Evolutionary conservation across 2,329 filamentous ascomycete genomes (phyloP), one percentile per base, ranked within the genome.

Genomic region (Drechslerella dactyloides): DNA sequence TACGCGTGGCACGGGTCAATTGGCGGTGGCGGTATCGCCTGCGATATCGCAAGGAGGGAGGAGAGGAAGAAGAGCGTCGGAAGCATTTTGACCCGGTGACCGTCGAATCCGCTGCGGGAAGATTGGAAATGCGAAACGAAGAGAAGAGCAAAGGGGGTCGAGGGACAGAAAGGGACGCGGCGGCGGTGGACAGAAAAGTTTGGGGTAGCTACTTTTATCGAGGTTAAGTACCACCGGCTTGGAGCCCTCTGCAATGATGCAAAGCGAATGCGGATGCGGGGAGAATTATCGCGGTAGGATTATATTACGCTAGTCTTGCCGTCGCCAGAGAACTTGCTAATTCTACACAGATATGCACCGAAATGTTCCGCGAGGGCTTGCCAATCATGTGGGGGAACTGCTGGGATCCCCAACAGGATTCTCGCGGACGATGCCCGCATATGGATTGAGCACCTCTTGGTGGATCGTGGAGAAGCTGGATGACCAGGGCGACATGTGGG

Each of bases 21-120:
- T 48, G 66, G 66, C 6, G 66, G 66, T 6, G 66, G 66, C 33
- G 66, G 59, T 70, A 70, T 70, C 59, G 66, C 66, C 53, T 70
- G 66, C 54, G 66, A 70, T 55, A 70, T 54, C 50, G 66, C 66
- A 33, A 70, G 59, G 24, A 70, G 59, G 40, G 59, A 64, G 8
- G 59, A 64, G 17, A 70, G 17, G 2, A 70, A 46, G n/a, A 70
- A 52, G 11, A 70, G 11, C 6, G 54, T 59, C 10, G 48, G 53
- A 19, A 70, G 27, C 66, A 70, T 70, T 3, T 50, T 46, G 19
- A 42, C 33, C 10, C 21, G n/a, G 51, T n/a, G 55, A 1, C 27
- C 19, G 23, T 27, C 24, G 46, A 37, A 44, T 33, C 17, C 8
- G 19, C 13, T 15, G 44, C 1, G 2, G 44, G 15, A 64, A 33